Base-by-base conservation (phyloP, 495 filamentous ascomycete genomes). In the Trichoderma orchidacearum region DNA sequence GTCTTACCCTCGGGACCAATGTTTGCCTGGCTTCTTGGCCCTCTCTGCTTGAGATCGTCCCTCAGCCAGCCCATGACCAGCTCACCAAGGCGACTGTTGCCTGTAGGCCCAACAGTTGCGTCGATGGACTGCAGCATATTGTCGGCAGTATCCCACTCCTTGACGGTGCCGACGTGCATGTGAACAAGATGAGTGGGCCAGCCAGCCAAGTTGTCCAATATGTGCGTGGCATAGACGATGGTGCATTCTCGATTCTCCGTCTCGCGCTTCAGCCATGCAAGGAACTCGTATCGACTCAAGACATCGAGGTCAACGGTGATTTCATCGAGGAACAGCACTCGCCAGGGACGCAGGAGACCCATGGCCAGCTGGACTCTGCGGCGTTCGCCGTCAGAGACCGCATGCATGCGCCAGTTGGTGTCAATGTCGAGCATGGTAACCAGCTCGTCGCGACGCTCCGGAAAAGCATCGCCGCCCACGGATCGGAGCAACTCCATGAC, bases 141-240 rank as follows among this genome's bases (percentile, higher is more conserved):
- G 56, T 85, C 82, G 29, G 88, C 78, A 25, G 71, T 68, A 0
- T 93, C 94, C 84, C 84, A 90, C 63, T 86, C 85, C 74, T 87
- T 90, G 36, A 97, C 86, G 54, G 72, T 80, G 3, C 93, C 93
- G 35, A 92, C 64, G 64, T 87, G 83, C 90, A 97, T 95, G 62
- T 96, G 91, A 53, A 95, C 90, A 52, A 99, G 69, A 72, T 99
- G 91, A 0, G 85, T 95, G 52, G 93, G 93, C 93, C 93, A 99
- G 31, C 80, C 80, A 0, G 87, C 88, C 27, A 96, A 68, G 60
- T 95, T 94, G 65, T 99, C 93, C 62, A 99, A 68, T 54, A 99
- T 96, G 67, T 99, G 93, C 18, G 93, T 97, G 25, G 93, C 93
- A 70, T 99, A 99, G 27, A 97, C 91, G 61, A 99, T 86, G 2